Conservation (phyloP, 768 basidiomycete genomes). For the Amanita subjunquillea region DNA sequence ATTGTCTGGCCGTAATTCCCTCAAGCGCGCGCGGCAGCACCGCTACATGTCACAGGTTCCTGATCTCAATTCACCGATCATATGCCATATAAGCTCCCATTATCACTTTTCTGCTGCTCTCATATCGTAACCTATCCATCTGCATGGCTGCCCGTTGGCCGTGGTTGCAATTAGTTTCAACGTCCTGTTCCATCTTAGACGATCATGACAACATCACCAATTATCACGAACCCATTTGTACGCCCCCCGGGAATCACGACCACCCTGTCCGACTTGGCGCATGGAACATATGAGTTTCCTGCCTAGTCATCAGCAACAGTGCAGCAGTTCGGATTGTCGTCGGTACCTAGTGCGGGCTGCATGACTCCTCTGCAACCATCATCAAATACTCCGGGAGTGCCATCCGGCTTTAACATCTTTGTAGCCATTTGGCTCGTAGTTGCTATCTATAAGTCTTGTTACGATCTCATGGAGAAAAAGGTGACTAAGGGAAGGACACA, state of each 20-base stretch:
- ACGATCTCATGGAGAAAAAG: slow-evolving; percentile 1
- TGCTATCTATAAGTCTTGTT: slow-evolving; percentile 21
- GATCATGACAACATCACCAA: not conserved
- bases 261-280: slow-evolving; percentile 15
- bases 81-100: not conserved
- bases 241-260: slow-evolving; percentile 11
- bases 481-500: not conserved
- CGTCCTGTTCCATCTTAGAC: not conserved
- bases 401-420: slow-evolving; percentile 55
- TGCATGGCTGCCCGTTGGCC: not conserved
- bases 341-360: slow-evolving; percentile 53
- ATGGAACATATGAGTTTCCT: slow-evolving; percentile 31
- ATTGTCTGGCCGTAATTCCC: not conserved
- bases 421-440: slow-evolving; percentile 63
- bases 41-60: not conserved
- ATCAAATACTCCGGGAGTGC: slow-evolving; percentile 55
- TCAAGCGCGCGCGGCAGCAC: not conserved
- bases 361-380: slow-evolving; percentile 53
- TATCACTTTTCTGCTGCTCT: not conserved
- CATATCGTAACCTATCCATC: not conserved
- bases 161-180: not conserved
- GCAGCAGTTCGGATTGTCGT: not conserved
- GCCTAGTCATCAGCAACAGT: not conserved
- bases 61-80: slow-evolving; percentile 1
- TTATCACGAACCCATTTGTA: slow-evolving; percentile 9